Percentiles rank a stretch among this genome's conserved stretches.
These are phyloP conservation scores for Rosellinia necatrix DNA, from an alignment of 2,329 filamentous ascomycete genomes.

Conservation along the genomic window DNA sequence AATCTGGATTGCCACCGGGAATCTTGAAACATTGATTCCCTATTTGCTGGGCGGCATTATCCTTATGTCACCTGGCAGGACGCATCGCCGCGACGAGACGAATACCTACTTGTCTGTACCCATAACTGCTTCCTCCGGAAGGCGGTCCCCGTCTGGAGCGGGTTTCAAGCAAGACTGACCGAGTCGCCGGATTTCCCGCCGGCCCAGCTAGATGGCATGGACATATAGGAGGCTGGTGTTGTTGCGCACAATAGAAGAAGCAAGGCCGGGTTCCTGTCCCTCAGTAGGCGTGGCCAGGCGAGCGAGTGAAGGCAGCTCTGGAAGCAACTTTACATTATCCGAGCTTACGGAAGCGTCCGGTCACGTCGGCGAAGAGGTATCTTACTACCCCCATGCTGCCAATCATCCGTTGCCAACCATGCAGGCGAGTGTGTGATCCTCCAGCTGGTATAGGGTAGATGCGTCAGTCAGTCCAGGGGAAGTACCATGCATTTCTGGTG, in stretches of 20 bases:
- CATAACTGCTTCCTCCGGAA: not conserved
- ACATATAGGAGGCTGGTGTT: slow-evolving; percentile 5
- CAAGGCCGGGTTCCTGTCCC: not conserved
- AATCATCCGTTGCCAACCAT: not conserved
- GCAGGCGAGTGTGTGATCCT: not conserved
- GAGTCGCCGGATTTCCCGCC: not conserved
- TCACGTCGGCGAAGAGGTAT: not conserved
- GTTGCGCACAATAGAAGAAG: not conserved
- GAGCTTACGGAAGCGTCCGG: not conserved
- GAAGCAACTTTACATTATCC: not conserved
- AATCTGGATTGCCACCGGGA: slow-evolving; percentile 3
- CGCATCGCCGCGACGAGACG: not conserved
- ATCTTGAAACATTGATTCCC: slow-evolving; percentile 20
- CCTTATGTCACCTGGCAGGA: slow-evolving; percentile 5
- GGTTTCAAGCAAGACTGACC: not conserved
- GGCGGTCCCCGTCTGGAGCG: not conserved
- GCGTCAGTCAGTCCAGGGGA: no score
- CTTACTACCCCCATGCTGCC: not conserved
- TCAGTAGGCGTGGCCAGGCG: not conserved
- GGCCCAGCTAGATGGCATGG: not conserved
- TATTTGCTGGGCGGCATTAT: not conserved
- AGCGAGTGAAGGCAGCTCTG: not conserved
- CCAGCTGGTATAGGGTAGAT: not conserved
- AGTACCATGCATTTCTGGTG: slow-evolving; percentile 24
- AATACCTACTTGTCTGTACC: not conserved